Evolutionary conservation across 2,329 filamentous ascomycete species (phyloP).

Genomic region (Cordyceps cicadae): DNA sequence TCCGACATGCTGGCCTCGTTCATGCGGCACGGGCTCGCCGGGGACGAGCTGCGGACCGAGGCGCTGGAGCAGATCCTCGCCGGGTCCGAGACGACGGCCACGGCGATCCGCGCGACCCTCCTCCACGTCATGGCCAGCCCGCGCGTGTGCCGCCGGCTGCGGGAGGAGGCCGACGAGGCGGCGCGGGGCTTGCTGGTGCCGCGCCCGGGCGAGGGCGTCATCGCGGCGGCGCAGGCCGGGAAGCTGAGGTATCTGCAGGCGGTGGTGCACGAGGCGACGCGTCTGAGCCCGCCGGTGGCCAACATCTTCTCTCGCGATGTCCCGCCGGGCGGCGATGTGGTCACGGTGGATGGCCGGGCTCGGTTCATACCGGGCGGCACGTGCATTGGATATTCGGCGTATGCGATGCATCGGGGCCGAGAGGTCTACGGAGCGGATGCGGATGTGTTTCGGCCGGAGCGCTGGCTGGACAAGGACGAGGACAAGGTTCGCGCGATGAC

Average conservation of each 20-base stretch:
- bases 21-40: constrained; percentile 22
- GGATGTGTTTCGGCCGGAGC: constrained; percentile 16
- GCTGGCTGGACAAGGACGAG: constrained; percentile 21
- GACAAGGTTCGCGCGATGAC: constrained; percentile 20
- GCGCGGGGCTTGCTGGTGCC: constrained; percentile 15
- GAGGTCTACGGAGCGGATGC: constrained; percentile 19
- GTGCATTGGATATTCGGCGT: constrained; percentile 18
- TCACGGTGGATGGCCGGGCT: constrained; percentile 4
- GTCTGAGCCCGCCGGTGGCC: constrained; percentile 17
- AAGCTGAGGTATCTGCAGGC: constrained; percentile 29
- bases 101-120: constrained; percentile 43
- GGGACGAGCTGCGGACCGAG: constrained; percentile 22
- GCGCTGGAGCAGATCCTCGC: constrained; percentile 29
- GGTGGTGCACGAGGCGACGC: constrained; percentile 32
- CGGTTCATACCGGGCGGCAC: constrained; percentile 16
- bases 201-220: constrained; percentile 17
- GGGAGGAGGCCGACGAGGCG: constrained; percentile 32
- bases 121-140: constrained; percentile 45
- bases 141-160: constrained; percentile 36
- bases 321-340: constrained; percentile 11
- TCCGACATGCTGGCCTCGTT: constrained; percentile 27
- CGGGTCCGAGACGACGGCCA: constrained; percentile 51
- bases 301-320: constrained; percentile 19
- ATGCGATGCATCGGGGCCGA: constrained; percentile 18
- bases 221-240: constrained; percentile 20